Percentiles rank a stretch among this genome's conserved stretches.
phyloP scores from a whole-genome alignment of 2,329 filamentous ascomycete species.

The Bipolaris zeicola region DNA sequence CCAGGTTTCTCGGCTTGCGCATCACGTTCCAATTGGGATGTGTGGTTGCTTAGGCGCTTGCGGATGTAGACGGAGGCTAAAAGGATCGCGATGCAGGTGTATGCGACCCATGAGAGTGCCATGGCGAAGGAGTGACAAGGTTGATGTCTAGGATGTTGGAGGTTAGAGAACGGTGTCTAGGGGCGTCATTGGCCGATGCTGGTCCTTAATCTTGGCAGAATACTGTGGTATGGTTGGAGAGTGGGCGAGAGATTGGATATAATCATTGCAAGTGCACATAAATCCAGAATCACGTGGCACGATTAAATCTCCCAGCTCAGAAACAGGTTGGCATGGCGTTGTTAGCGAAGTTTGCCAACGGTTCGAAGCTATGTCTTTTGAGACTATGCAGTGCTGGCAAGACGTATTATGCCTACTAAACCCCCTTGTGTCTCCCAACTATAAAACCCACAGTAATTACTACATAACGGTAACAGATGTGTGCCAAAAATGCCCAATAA shows the following conservation, averaged over 20 bases:
- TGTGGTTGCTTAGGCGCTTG: conserved; percentile 14
- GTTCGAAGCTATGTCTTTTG: background rate
- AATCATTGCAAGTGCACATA: background rate
- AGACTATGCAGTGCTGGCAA: background rate
- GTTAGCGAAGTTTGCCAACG: background rate
- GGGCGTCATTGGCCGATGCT: background rate
- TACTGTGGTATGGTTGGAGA: background rate
- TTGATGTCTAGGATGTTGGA: background rate
- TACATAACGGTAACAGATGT: background rate
- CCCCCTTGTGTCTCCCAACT: background rate
- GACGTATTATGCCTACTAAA: background rate
- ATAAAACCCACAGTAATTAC: background rate
- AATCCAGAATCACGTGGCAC: background rate
- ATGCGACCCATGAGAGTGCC: conserved; percentile 8
- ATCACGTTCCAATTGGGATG: conserved; percentile 16
- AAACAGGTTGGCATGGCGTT: background rate
- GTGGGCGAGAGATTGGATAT: too few relatives aligned
- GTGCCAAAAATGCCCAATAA: background rate
- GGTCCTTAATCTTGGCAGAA: background rate
- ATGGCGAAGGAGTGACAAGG: background rate
- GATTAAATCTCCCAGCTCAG: background rate
- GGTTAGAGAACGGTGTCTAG: background rate
- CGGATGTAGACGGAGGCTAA: conserved; percentile 10
- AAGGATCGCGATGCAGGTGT: conserved; percentile 3
- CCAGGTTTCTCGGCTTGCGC: conserved; percentile 16